Evolutionary conservation across 129 eudicot genomes (phyloP).

Genomic region (Flaveria linearis): DNA sequence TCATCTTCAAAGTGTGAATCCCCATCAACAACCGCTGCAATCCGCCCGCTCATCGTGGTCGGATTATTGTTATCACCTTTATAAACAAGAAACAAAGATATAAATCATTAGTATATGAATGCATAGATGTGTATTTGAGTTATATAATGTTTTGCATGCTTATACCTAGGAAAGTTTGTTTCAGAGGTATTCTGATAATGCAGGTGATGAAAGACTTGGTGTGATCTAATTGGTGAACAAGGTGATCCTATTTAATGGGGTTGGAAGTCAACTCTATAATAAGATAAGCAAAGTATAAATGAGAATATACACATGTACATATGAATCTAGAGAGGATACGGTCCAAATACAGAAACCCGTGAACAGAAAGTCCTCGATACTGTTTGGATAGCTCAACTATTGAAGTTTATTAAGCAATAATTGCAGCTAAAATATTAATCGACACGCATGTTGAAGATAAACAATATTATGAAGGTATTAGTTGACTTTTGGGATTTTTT

Average conservation of each 20-base stretch:
- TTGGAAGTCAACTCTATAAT: constrained; percentile 31
- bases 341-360: constrained; percentile 23
- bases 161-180: constrained; percentile 26
- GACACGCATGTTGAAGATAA: constrained; percentile 20
- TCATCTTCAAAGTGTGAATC: constrained; percentile 25
- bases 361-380: constrained; percentile 3
- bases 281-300: constrained; percentile 18
- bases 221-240: constrained; percentile 25
- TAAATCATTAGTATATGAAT: constrained; percentile 17
- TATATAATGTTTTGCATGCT: background rate
- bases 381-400: constrained; percentile 9
- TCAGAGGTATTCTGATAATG: constrained; percentile 4
- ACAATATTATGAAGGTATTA: background rate
- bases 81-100: constrained; percentile 15
- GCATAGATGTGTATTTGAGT: background rate
- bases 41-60: constrained; percentile 48
- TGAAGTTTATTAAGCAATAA: constrained; percentile 32
- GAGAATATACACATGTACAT: constrained; percentile 10
- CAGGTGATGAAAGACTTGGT: background rate
- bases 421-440: constrained; percentile 9
- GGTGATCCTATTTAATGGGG: constrained; percentile 38
- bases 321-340: constrained; percentile 39
- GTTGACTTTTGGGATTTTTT: constrained; percentile 31
- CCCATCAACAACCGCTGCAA: constrained; percentile 27
- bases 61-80: constrained; percentile 35